phyloP scores from a whole-genome alignment of 2,329 filamentous ascomycete genomes.

The Fonsecaea nubica region DNA sequence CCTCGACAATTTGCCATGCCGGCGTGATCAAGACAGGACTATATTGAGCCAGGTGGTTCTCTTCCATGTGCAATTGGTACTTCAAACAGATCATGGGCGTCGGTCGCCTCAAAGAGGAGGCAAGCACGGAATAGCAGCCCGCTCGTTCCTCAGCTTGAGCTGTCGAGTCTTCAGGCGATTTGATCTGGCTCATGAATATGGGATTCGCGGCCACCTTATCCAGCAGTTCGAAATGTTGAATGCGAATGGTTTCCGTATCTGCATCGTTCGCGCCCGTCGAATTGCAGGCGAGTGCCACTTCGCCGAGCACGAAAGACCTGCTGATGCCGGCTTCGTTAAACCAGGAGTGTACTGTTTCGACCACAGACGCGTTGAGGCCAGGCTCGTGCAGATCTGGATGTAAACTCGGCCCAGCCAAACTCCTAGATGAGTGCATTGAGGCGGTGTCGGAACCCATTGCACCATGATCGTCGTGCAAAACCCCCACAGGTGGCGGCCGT shows the following conservation, averaged over 20 bases:
- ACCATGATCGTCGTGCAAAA: slow-evolving; percentile 66
- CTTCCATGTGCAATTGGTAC: slow-evolving; percentile 81
- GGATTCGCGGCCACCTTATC: slow-evolving; percentile 95
- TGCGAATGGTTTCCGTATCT: slow-evolving; percentile 70
- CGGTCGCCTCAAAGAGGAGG: slow-evolving; percentile 73
- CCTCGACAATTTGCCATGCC: slow-evolving; percentile 81
- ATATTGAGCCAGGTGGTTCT: slow-evolving; percentile 61
- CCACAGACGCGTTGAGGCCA: slow-evolving; percentile 84
- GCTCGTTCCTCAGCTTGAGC: slow-evolving; percentile 57
- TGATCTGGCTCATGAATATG: slow-evolving; percentile 71
- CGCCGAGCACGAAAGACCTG: slow-evolving; percentile 78
- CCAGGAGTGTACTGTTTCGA: slow-evolving; percentile 86
- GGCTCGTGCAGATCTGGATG: slow-evolving; percentile 82
- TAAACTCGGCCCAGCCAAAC: slow-evolving; percentile 69
- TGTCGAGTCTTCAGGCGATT: slow-evolving; percentile 14
- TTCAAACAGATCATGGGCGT: slow-evolving; percentile 78
- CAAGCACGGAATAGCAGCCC: slow-evolving; percentile 80
- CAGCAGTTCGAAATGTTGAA: slow-evolving; percentile 86
- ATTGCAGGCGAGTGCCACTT: slow-evolving; percentile 88
- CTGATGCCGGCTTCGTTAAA: slow-evolving; percentile 77
- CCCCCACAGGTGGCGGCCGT: slow-evolving; percentile 53
- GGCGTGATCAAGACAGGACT: slow-evolving; percentile 77
- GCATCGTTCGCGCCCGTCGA: slow-evolving; percentile 51
- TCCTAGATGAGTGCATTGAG: slow-evolving; percentile 85
- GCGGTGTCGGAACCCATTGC: slow-evolving; percentile 77